Conservation (phyloP, 169 alveolate species). For the Cryptosporidium viatorum region DNA sequence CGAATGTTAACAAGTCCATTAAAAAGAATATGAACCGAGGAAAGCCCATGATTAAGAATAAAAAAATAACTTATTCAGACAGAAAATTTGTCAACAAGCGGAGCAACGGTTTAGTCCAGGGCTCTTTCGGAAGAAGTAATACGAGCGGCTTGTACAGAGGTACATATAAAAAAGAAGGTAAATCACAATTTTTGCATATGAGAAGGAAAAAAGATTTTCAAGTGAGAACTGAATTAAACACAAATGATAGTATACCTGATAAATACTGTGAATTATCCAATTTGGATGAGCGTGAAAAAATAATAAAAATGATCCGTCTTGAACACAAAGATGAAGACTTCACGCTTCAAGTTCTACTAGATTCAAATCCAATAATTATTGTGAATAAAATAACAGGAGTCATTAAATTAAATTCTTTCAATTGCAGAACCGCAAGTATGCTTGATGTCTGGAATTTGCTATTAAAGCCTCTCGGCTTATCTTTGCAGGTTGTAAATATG, state of each 20-base stretch:
- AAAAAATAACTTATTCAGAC: neutral
- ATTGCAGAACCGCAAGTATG: slow-evolving; percentile 39
- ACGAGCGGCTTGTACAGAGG: neutral
- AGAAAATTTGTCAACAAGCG: neutral
- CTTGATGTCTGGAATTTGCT: slow-evolving; percentile 67
- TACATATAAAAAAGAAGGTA: slow-evolving; percentile 10
- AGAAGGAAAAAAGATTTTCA: slow-evolving; percentile 32
- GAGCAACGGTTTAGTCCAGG: neutral
- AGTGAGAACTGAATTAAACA: slow-evolving; percentile 30
- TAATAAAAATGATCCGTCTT: slow-evolving; percentile 38
- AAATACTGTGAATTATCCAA: slow-evolving; percentile 33
- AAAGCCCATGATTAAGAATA: slow-evolving; percentile 1
- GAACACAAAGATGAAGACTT: slow-evolving; percentile 58
- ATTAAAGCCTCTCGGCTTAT: slow-evolving; percentile 62
- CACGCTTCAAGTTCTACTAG: slow-evolving; percentile 28
- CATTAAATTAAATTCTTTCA: slow-evolving; percentile 44
- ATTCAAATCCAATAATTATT: slow-evolving; percentile 44
- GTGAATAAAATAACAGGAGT: slow-evolving; percentile 68
- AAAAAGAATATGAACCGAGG: neutral
- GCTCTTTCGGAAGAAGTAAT: neutral
- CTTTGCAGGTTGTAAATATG: neutral
- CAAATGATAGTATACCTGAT: slow-evolving; percentile 22
- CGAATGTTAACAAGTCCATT: neutral
- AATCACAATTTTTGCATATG: slow-evolving; percentile 10
- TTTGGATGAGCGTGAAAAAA: slow-evolving; percentile 38